phyloP scores from a whole-genome alignment of 2,329 filamentous ascomycete genomes.

The Microdochium trichocladiopsis region DNA sequence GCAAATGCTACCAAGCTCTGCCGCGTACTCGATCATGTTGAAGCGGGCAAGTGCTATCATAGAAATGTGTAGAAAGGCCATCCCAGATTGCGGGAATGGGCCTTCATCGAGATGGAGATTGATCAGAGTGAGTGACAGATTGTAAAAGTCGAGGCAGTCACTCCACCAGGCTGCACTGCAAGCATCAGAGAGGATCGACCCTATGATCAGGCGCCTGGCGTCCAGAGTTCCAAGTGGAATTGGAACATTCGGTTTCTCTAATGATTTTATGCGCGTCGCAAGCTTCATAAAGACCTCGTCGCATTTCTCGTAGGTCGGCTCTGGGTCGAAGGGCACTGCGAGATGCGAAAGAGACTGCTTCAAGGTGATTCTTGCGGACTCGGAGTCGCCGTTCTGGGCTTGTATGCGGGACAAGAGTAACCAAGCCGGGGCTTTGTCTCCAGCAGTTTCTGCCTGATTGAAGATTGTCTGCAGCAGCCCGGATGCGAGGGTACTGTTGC shows the following conservation, averaged over 20 bases:
- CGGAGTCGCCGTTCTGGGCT: slow-evolving; percentile 65
- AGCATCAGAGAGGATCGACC: slow-evolving; percentile 64
- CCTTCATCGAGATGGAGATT: slow-evolving; percentile 57
- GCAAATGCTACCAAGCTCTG: slow-evolving; percentile 56
- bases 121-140: slow-evolving; percentile 60
- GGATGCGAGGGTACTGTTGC: slow-evolving; percentile 60
- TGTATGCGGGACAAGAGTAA: slow-evolving; percentile 76
- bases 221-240: slow-evolving; percentile 37
- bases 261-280: slow-evolving; percentile 50
- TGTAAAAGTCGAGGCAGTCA: slow-evolving; percentile 65
- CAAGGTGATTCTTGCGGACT: slow-evolving; percentile 61
- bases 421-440: slow-evolving; percentile 79
- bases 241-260: slow-evolving; percentile 41
- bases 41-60: slow-evolving; percentile 63
- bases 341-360: slow-evolving; percentile 66
- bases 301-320: slow-evolving; percentile 68
- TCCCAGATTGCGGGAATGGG: slow-evolving; percentile 61
- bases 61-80: slow-evolving; percentile 61
- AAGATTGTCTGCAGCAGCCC: slow-evolving; percentile 66
- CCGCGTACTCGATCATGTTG: slow-evolving; percentile 61
- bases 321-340: slow-evolving; percentile 56
- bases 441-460: slow-evolving; percentile 58
- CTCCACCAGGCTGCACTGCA: slow-evolving; percentile 68
- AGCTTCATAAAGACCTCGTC: slow-evolving; percentile 66
- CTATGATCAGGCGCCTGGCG: slow-evolving; percentile 52